phyloP scores from a whole-genome alignment of 371 early-diverging fungal species.

The Mucor circinelloides region DNA sequence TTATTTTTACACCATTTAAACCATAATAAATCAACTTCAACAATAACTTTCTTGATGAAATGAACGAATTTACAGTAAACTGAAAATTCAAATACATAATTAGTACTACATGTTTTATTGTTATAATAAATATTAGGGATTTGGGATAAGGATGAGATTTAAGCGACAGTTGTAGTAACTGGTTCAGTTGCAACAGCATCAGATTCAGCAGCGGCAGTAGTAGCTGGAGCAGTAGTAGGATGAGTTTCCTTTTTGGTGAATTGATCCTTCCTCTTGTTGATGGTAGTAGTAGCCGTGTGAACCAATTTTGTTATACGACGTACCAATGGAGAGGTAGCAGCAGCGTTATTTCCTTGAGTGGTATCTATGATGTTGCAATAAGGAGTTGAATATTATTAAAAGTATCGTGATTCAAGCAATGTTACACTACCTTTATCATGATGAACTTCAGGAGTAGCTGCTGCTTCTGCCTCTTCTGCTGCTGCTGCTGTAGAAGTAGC shows the following conservation, averaged over 20 bases:
- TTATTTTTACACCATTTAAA: background rate
- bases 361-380: background rate
- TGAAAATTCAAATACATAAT: too few species aligned
- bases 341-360: background rate
- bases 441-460: conserved; percentile 4
- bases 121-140: background rate
- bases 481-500: background rate
- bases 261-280: conserved; percentile 11
- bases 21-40: background rate
- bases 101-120: background rate
- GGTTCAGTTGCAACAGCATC: background rate
- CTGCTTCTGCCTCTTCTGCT: too few species aligned
- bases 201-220: background rate
- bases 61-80: too few species aligned
- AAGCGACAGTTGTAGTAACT: background rate
- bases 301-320: conserved; percentile 18
- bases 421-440: conserved; percentile 4
- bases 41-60: too few species aligned
- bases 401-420: background rate
- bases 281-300: conserved; percentile 4
- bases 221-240: background rate
- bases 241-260: background rate
- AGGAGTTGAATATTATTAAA: background rate
- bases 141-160: background rate
- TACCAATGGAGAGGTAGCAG: conserved; percentile 4